phyloP scores from a whole-genome alignment of 345 rosid species.

The Erysimum cheiranthoides region DNA sequence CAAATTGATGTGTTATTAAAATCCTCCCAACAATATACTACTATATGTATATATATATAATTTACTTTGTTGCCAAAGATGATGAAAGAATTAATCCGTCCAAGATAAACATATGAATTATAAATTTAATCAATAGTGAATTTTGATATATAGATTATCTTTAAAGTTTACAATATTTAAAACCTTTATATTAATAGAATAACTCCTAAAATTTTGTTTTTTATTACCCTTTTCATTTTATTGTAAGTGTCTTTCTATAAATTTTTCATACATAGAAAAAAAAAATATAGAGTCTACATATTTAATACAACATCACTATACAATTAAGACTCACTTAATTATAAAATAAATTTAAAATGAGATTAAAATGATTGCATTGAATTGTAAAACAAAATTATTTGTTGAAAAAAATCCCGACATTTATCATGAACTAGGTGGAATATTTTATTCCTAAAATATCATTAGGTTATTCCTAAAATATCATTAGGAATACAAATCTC shows the following conservation, averaged over 20 bases:
- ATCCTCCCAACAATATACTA: background rate
- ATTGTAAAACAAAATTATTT: background rate
- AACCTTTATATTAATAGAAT: background rate
- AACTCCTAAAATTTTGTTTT: background rate
- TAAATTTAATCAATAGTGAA: too few species aligned
- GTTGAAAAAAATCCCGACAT: background rate
- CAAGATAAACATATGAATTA: too few species aligned
- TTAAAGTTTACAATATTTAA: background rate
- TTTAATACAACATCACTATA: background rate
- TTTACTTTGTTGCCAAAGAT: too few species aligned
- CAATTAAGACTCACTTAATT: background rate
- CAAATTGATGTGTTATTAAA: background rate
- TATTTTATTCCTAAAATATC: background rate
- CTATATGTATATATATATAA: too few species aligned
- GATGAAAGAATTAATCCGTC: too few species aligned
- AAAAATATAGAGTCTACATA: background rate
- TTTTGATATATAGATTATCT: background rate
- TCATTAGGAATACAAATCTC: background rate
- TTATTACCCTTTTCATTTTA: background rate
- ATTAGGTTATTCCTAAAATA: background rate
- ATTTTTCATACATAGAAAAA: background rate
- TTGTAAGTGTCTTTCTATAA: background rate
- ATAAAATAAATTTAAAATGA: background rate
- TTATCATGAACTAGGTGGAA: background rate
- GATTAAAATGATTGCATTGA: background rate